phyloP scores from a whole-genome alignment of 306 rosid genomes.

The Citrullus colocynthis region DNA sequence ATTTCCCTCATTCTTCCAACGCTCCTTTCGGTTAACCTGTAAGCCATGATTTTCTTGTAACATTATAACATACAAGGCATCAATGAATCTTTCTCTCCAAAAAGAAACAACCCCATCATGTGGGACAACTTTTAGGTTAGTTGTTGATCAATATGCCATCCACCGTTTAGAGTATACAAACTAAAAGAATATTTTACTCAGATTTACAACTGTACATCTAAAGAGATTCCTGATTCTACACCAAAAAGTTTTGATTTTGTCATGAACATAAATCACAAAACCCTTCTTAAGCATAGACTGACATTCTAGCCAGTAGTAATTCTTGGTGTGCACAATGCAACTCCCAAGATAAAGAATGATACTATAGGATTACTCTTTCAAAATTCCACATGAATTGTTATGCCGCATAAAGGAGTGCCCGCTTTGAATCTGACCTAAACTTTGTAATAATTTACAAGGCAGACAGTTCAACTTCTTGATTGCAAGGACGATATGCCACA shows the following conservation, averaged over 20 bases:
- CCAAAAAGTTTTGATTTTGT: neutral
- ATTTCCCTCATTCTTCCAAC: neutral
- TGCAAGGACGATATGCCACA: slow-evolving; percentile 73
- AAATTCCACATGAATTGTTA: neutral
- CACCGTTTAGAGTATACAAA: neutral
- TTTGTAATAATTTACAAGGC: slow-evolving; percentile 27
- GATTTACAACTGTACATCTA: neutral
- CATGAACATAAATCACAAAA: neutral
- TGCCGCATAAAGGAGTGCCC: neutral
- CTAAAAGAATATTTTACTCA: neutral
- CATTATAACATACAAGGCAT: neutral
- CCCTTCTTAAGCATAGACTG: neutral
- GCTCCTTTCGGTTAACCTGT: neutral
- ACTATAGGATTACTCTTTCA: neutral
- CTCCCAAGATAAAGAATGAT: neutral
- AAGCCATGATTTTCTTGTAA: neutral
- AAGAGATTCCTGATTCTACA: neutral
- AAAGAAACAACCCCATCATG: neutral
- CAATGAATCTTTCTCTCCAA: neutral
- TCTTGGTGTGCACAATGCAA: neutral
- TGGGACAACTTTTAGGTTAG: neutral
- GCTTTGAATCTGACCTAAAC: neutral
- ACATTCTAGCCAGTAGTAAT: neutral
- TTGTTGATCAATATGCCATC: neutral
- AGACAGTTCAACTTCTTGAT: slow-evolving; percentile 85